phyloP scores from a whole-genome alignment of 441 rosid genomes.

The Gossypium trilobum region DNA sequence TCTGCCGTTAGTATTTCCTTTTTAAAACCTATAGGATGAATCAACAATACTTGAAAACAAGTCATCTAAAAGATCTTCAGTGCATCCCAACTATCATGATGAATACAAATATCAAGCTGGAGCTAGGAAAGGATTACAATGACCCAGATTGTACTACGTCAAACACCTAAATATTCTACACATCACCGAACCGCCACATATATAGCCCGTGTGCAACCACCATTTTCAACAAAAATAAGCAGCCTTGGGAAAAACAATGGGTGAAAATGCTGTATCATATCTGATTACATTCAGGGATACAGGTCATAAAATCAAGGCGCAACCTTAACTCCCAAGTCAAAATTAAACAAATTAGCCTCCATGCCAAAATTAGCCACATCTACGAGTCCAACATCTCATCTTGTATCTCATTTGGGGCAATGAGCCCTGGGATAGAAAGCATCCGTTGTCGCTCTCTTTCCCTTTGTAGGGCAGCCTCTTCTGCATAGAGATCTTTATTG shows the following conservation, averaged over 20 bases:
- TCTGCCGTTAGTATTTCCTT: slow-evolving; percentile 15
- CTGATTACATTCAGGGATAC: slow-evolving; percentile 25
- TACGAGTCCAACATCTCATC: slow-evolving; percentile 96
- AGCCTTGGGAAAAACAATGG: slow-evolving; percentile 22
- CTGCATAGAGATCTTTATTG: slow-evolving; percentile 93
- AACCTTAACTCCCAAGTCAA: slow-evolving; percentile 21
- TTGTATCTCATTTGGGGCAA: slow-evolving; percentile 93
- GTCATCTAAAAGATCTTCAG: slow-evolving; percentile 30
- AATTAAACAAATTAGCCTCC: slow-evolving; percentile 28
- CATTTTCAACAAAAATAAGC: slow-evolving; percentile 17
- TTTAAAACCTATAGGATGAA: slow-evolving; percentile 19
- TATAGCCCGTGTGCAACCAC: slow-evolving; percentile 11
- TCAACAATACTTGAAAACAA: slow-evolving; percentile 28
- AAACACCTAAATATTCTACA: slow-evolving; percentile 46
- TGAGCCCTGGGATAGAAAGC: slow-evolving; percentile 94
- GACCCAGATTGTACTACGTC: slow-evolving; percentile 31
- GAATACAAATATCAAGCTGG: slow-evolving; percentile 25
- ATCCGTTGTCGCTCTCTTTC: slow-evolving; percentile 87
- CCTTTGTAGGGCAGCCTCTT: slow-evolving; percentile 89
- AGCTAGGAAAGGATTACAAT: slow-evolving; percentile 22
- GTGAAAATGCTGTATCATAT: slow-evolving; percentile 24
- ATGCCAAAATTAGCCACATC: slow-evolving; percentile 17
- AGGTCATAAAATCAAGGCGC: slow-evolving; percentile 15
- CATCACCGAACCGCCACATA: slow-evolving; percentile 25
- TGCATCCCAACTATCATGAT: slow-evolving; percentile 28